phyloP scores from a whole-genome alignment of 148 eudicot genomes.

The Rhododendron henanense region DNA sequence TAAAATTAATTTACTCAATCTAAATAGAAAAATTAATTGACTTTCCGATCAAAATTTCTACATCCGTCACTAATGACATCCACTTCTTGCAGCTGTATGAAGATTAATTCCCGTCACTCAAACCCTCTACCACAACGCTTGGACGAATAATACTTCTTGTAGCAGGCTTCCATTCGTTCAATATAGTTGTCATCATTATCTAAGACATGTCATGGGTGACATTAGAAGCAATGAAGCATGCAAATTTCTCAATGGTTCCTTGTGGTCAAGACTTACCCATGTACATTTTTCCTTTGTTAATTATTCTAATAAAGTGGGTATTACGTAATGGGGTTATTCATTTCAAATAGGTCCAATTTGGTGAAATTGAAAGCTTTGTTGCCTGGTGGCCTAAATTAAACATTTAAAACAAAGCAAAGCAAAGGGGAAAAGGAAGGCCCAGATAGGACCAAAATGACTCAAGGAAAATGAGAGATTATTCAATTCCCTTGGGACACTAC shows the following conservation, averaged over 20 bases:
- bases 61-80: background rate
- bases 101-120: background rate
- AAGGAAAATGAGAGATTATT: too few species aligned
- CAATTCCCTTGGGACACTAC: too few species aligned
- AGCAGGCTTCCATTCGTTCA: background rate
- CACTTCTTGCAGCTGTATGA: background rate
- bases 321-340: conserved; percentile 5
- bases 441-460: background rate
- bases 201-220: background rate
- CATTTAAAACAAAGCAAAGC: background rate
- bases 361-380: conserved; percentile 1
- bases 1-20: background rate
- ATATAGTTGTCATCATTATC: background rate
- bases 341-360: background rate
- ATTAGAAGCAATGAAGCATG: background rate
- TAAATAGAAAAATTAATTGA: background rate
- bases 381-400: conserved; percentile 10
- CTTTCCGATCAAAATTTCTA: background rate
- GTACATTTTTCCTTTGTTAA: background rate
- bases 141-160: background rate
- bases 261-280: background rate
- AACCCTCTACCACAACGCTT: too few species aligned
- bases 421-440: background rate
- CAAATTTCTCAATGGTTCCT: background rate
- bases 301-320: background rate